A percentile compares a stretch with the other conserved stretches of the same genome.
phyloP scores from a whole-genome alignment of 192 early-diverging fungal species.

The Coemansia sp. region DNA sequence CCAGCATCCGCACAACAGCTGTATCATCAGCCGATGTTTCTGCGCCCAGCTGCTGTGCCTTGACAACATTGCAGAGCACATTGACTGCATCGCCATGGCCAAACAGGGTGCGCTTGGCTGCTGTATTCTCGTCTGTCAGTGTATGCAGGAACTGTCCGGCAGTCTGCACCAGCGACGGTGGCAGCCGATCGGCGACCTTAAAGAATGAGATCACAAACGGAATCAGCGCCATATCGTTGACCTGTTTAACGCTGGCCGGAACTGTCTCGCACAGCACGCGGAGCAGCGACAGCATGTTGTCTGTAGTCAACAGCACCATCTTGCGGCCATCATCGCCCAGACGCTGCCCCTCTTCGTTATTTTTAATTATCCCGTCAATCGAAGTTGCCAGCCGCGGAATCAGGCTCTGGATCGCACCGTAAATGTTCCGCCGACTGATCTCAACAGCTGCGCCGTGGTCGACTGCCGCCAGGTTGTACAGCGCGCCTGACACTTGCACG shows the following conservation, averaged over 20 bases:
- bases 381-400: slow-evolving; percentile 48
- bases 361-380: slow-evolving; percentile 46
- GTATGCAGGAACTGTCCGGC: slow-evolving; percentile 79
- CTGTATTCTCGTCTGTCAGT: slow-evolving; percentile 75
- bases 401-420: slow-evolving; percentile 31
- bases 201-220: slow-evolving; percentile 74
- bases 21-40: slow-evolving; percentile 50
- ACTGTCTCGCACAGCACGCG: slow-evolving; percentile 66
- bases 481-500: slow-evolving; percentile 71
- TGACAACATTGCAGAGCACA: slow-evolving; percentile 56
- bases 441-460: slow-evolving; percentile 53
- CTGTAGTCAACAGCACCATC: slow-evolving; percentile 52
- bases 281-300: slow-evolving; percentile 47
- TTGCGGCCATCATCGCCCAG: slow-evolving; percentile 43
- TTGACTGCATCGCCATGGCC: slow-evolving; percentile 58
- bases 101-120: slow-evolving; percentile 59
- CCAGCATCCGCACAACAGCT: slow-evolving; percentile 66
- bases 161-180: slow-evolving; percentile 40
- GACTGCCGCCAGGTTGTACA: slow-evolving; percentile 52
- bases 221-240: slow-evolving; percentile 65
- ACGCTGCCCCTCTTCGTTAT: slow-evolving; percentile 28
- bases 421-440: slow-evolving; percentile 45
- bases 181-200: slow-evolving; percentile 41
- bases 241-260: slow-evolving; percentile 62
- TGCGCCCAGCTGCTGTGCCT: slow-evolving; percentile 11